Evolutionary conservation across 805 yeast species (phyloP), one percentile per base, ranked within the genome.

Genomic region (Hanseniaspora clermontiae): DNA sequence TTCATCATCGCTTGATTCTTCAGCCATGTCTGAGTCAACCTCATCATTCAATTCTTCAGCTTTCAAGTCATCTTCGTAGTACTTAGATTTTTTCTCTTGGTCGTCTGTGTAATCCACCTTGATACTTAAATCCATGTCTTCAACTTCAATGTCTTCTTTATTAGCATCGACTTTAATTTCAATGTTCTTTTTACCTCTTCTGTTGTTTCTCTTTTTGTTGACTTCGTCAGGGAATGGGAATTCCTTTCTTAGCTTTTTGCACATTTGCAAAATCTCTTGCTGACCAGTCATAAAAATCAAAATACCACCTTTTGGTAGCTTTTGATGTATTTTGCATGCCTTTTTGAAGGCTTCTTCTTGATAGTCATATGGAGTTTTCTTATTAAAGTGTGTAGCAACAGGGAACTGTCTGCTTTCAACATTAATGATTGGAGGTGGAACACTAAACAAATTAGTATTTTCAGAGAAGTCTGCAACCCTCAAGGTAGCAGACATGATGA

Each of bases 401-500:
- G 98, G 96, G 64, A 78, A 89, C 66, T 91, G 97, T 68, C 99
- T 80, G 0, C 97, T 95, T 53, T 86, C 91, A 14, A 93, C 89
- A 61, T 84, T 84, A 39, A 95, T 70, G 38, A 95, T 79, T 1
- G 98, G 98, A 0, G 98, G 98, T 0, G 86, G 82, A 0, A 65
- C 63, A 17, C 74, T 68, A 64, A 95, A 93, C 36, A 95, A 72
- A 1, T 75, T 70, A 15, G 69, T 66, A 67, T 93, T 93, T 63
- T 89, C 95, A 53, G 96, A 81, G 65, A 93, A 93, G 68, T 93
- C 99, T 15, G 91, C 72, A 0, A 93, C 97, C 63, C 97, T 76
- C 58, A 93, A 75, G 0, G 99, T 93, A 17, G 99, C 99, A 46
- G 97, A 90, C 99, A 93, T 93, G 63, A 93, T 83, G 31, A 93